These are phyloP conservation scores for Polytrichum formosum DNA, from an alignment of 225 moss, liverwort and hornwort genomes.

Conservation along the genomic window DNA sequence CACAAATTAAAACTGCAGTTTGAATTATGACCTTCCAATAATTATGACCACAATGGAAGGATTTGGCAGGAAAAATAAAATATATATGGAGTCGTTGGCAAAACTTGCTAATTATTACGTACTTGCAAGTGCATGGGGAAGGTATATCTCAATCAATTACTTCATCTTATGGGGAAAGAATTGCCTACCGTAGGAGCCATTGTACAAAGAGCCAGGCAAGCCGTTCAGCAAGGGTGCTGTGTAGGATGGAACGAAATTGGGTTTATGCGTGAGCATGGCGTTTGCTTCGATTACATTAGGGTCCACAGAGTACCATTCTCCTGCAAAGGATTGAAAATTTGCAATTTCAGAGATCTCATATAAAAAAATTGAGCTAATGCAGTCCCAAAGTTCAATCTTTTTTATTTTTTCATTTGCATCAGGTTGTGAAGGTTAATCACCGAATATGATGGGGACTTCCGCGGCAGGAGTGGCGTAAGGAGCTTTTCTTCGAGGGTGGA, in stretches of 20 bases:
- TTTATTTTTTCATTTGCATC: not conserved
- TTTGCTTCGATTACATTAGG: slow-evolving; percentile 33
- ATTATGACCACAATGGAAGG: not conserved
- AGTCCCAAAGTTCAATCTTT: not conserved
- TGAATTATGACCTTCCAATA: not conserved
- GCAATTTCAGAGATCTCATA: not conserved
- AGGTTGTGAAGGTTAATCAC: slow-evolving; percentile 5
- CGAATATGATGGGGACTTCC: slow-evolving; percentile 26
- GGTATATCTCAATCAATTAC: no score
- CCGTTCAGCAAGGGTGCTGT: slow-evolving; percentile 44
- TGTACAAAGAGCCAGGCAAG: slow-evolving; percentile 23
- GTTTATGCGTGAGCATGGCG: slow-evolving; percentile 22
- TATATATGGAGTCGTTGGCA: no score
- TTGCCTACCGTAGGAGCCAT: slow-evolving; percentile 22
- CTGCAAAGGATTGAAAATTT: slow-evolving; percentile 16
- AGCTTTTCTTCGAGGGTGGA: not conserved
- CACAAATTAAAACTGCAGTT: not conserved
- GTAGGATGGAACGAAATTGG: slow-evolving; percentile 1
- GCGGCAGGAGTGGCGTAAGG: not conserved
- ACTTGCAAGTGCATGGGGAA: no score
- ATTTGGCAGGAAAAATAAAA: no score
- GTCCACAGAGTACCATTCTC: slow-evolving; percentile 65
- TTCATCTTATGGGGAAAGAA: not conserved
- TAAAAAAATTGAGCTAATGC: not conserved
- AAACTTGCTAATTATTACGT: no score